Conservation (phyloP, 179 eudicot genomes). For the Sideroxylon spinosum region DNA sequence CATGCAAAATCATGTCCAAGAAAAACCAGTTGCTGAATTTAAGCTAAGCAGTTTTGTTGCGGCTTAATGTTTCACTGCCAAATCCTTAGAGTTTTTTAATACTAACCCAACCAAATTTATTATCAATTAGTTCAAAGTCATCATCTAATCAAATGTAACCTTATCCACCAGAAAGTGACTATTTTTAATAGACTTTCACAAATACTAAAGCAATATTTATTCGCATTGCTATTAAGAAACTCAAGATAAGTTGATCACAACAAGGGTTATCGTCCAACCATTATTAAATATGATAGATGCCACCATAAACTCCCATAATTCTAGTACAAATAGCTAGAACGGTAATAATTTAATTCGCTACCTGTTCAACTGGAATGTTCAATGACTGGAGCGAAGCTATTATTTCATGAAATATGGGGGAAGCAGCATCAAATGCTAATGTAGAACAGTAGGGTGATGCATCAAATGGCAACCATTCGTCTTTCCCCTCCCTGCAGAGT, state of each 20-base stretch:
- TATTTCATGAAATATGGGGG: conserved; percentile 67
- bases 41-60: background rate
- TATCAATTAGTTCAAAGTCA: background rate
- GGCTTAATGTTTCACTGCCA: background rate
- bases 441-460: conserved; percentile 69
- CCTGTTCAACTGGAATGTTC: conserved; percentile 84
- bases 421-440: conserved; percentile 77
- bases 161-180: too few species aligned
- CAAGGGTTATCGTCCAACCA: background rate
- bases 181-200: too few species aligned
- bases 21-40: too few species aligned
- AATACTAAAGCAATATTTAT: background rate
- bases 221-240: too few species aligned
- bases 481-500: conserved; percentile 66
- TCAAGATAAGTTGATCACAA: background rate
- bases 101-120: background rate
- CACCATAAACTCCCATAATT: background rate
- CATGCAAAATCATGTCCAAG: too few species aligned
- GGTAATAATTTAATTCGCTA: conserved; percentile 16
- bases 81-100: background rate
- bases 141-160: background rate
- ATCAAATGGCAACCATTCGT: conserved; percentile 88
- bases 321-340: conserved; percentile 8
- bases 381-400: conserved; percentile 54
- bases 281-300: background rate